Evolutionary conservation across 2,329 filamentous ascomycete species (phyloP).

Genomic region (Fusarium globosum): DNA sequence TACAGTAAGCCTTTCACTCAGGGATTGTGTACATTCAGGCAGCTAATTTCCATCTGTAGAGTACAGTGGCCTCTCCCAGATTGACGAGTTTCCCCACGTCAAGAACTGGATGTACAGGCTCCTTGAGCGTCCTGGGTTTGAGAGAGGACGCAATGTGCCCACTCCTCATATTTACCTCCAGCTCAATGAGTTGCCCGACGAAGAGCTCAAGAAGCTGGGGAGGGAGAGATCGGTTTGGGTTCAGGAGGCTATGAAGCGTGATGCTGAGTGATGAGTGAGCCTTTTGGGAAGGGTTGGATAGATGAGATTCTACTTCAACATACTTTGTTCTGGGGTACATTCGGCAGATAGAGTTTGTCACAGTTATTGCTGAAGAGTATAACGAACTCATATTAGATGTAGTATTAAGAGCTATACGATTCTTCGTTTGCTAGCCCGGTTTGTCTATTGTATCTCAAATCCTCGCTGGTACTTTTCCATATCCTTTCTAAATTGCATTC

Average conservation of each 20-base stretch:
- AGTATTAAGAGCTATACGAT: not conserved
- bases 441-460: not conserved
- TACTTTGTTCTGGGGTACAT: not conserved
- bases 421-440: not conserved
- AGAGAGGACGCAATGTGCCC: constrained; percentile 81
- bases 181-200: constrained; percentile 55
- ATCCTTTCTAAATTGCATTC: not conserved
- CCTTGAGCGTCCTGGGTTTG: constrained; percentile 73
- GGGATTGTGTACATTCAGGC: not conserved
- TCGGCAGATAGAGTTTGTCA: not conserved
- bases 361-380: not conserved
- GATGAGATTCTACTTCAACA: not conserved
- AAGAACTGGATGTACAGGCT: constrained; percentile 81
- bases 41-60: constrained; percentile 13
- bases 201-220: constrained; percentile 67
- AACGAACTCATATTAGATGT: not conserved
- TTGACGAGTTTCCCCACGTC: constrained; percentile 78
- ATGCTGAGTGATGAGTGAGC: constrained; percentile 52
- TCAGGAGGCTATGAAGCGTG: constrained; percentile 74
- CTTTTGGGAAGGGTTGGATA: not conserved
- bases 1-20: constrained; percentile 52
- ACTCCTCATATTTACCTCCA: constrained; percentile 70
- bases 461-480: not conserved
- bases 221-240: constrained; percentile 69
- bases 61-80: constrained; percentile 57